phyloP scores from a whole-genome alignment of 2,329 filamentous ascomycete species.

The Cryphonectria nitschkei region DNA sequence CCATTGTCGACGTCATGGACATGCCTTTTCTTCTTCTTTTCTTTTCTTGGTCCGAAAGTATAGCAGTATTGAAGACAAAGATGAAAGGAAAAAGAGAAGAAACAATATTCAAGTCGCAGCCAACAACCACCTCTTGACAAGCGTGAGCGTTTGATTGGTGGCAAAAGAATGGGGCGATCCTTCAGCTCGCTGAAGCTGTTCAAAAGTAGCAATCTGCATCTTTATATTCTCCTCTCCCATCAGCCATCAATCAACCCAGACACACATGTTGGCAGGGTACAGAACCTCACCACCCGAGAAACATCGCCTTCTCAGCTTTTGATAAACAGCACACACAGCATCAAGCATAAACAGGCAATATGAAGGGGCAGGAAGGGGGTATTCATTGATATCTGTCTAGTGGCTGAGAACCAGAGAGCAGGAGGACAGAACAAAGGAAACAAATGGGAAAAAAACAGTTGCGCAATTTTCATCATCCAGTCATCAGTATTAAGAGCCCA shows the following conservation, averaged over 20 bases:
- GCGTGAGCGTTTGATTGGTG: background rate
- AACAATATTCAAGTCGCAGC: background rate
- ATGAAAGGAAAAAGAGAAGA: background rate
- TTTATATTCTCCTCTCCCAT: too few relatives aligned
- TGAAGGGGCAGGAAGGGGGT: conserved; percentile 26
- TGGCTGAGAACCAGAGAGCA: conserved; percentile 12
- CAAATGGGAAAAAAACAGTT: conserved; percentile 8
- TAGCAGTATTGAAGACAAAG: background rate
- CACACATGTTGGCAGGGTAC: too few relatives aligned
- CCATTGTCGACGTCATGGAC: background rate
- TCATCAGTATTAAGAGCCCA: conserved; percentile 22
- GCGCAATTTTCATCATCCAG: conserved; percentile 24
- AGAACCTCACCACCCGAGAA: conserved; percentile 20
- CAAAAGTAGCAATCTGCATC: too few relatives aligned
- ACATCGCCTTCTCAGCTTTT: background rate
- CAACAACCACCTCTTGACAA: background rate
- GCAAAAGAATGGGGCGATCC: background rate
- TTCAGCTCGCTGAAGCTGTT: background rate
- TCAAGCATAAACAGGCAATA: background rate
- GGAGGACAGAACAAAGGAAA: conserved; percentile 8
- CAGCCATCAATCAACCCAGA: too few relatives aligned
- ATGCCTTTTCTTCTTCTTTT: too few relatives aligned
- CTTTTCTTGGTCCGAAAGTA: background rate
- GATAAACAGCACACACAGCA: background rate
- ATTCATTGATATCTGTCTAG: conserved; percentile 30